Conservation (phyloP, 345 rosid species). For the Excoecaria cochinchinensis region DNA sequence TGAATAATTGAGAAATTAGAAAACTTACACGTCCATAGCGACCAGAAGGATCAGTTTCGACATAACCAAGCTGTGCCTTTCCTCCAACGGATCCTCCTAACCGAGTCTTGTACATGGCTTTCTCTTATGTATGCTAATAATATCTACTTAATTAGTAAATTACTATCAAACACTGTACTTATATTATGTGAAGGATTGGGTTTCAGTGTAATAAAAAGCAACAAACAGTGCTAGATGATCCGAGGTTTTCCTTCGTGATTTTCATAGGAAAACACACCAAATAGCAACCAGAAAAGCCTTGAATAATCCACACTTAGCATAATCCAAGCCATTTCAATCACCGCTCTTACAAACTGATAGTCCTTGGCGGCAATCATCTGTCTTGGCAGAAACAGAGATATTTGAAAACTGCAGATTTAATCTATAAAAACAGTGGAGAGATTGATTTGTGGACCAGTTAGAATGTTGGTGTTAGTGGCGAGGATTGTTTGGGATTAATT, state of each 20-base stretch:
- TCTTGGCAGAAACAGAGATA: background rate
- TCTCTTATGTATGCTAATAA: background rate
- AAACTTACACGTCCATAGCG: constrained; percentile 90
- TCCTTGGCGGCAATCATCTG: constrained; percentile 60
- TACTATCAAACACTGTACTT: too few relatives aligned
- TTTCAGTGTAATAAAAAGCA: background rate
- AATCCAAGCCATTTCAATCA: constrained; percentile 68
- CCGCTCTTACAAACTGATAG: constrained; percentile 39
- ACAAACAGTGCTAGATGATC: constrained; percentile 51
- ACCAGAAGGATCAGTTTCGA: constrained; percentile 81
- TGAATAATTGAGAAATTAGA: background rate
- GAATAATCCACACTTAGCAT: constrained; percentile 73
- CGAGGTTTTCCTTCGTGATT: constrained; percentile 87
- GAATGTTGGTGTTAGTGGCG: constrained; percentile 8
- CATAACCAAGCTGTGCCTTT: constrained; percentile 41
- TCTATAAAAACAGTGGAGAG: background rate
- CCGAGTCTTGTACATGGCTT: constrained; percentile 47
- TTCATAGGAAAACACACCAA: constrained; percentile 77
- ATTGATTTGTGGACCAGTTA: background rate
- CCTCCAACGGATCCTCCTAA: constrained; percentile 34
- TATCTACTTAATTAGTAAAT: too few relatives aligned
- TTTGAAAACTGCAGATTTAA: background rate
- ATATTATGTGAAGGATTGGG: too few relatives aligned
- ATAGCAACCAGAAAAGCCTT: constrained; percentile 71
- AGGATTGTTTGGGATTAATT: constrained; percentile 3